A percentile compares a stretch with the other conserved stretches of the same genome.
Evolutionary conservation across 768 basidiomycete species (phyloP).

Genomic region (Hygrophorus pudorinus): DNA sequence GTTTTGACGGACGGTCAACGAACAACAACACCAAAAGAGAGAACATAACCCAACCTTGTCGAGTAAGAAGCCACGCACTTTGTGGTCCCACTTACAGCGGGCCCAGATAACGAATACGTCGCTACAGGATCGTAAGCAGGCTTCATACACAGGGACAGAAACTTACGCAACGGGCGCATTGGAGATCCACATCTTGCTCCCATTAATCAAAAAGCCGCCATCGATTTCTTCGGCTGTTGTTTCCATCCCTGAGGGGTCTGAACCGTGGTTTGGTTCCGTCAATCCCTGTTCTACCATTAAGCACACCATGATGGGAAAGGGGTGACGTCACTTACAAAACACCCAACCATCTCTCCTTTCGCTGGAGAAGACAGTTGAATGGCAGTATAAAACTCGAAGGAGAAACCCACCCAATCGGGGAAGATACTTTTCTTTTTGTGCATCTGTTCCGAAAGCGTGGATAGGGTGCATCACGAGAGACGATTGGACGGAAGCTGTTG

Average conservation of each 20-base stretch:
- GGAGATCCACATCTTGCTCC: conserved; percentile 97
- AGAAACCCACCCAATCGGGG: conserved; percentile 58
- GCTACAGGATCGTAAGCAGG: conserved; percentile 6
- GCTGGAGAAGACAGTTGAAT: conserved; percentile 30
- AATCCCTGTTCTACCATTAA: conserved; percentile 49
- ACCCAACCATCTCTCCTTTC: conserved; percentile 79
- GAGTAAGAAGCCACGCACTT: conserved; percentile 81
- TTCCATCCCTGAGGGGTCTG: conserved; percentile 97
- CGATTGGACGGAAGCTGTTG: conserved; percentile 90
- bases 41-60: conserved; percentile 60
- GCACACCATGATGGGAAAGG: conserved; percentile 1
- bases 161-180: conserved; percentile 85
- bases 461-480: conserved; percentile 96
- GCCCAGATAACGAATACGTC: conserved; percentile 95
- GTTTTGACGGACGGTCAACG: not conserved
- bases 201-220: conserved; percentile 79
- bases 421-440: conserved; percentile 86
- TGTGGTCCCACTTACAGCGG: conserved; percentile 86
- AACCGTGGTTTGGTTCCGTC: conserved; percentile 95
- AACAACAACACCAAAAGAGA: not conserved
- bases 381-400: not conserved
- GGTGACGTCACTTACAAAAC: conserved; percentile 60
- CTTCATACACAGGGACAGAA: conserved; percentile 1
- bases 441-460: conserved; percentile 78
- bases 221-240: conserved; percentile 79